Evolutionary conservation across 2,329 filamentous ascomycete species (phyloP).

Genomic region (Rhytidhysteron rufulum): DNA sequence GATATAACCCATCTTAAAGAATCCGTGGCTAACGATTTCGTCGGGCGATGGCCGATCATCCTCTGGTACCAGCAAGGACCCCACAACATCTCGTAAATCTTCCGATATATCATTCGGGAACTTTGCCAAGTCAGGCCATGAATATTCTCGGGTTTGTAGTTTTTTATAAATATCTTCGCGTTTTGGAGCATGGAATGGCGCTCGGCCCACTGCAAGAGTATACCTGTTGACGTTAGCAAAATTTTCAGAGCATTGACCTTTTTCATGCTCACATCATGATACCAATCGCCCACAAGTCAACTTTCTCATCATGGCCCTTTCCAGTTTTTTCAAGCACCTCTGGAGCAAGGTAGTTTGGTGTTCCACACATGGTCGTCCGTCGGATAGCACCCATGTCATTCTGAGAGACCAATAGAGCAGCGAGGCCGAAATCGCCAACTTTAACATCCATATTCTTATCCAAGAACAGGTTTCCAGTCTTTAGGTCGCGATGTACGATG

Average conservation of each 20-base stretch:
- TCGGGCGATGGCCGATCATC: conserved; percentile 73
- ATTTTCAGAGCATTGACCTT: conserved; percentile 7
- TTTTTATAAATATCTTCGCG: conserved; percentile 78
- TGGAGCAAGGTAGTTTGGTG: conserved; percentile 96
- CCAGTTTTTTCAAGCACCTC: conserved; percentile 93
- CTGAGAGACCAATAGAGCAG: conserved; percentile 84
- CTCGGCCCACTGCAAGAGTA: conserved; percentile 93
- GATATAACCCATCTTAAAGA: conserved; percentile 74
- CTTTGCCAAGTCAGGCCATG: conserved; percentile 68
- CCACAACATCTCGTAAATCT: conserved; percentile 75
- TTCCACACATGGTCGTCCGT: conserved; percentile 91
- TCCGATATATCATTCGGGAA: conserved; percentile 67
- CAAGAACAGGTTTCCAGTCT: conserved; percentile 97
- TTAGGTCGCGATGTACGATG: conserved; percentile 93
- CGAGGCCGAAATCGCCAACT: conserved; percentile 94
- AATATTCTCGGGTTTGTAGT: conserved; percentile 68
- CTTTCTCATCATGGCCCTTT: conserved; percentile 94
- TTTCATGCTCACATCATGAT: conserved; percentile 74
- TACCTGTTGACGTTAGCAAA: conserved; percentile 55
- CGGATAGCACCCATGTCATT: conserved; percentile 78
- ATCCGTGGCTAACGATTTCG: conserved; percentile 72
- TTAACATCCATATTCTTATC: conserved; percentile 96
- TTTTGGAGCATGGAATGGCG: conserved; percentile 90
- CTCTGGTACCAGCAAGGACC: conserved; percentile 70
- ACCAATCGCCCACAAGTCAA: conserved; percentile 96